Base-by-base conservation (phyloP, 305 asterid genomes). In the Fraxinus velutina region DNA sequence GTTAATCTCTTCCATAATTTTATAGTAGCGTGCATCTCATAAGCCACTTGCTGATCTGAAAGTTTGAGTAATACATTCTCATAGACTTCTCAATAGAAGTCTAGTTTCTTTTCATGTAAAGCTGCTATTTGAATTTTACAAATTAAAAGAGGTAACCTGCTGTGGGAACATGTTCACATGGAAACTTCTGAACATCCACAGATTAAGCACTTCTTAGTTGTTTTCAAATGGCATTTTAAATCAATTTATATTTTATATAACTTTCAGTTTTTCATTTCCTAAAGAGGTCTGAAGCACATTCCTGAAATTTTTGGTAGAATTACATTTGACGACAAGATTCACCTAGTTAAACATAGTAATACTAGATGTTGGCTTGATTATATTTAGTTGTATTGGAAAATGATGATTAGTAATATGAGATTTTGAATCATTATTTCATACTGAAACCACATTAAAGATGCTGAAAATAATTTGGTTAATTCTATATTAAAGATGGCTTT, bases 401-500 rank as follows among this genome's bases (percentile, higher is more conserved):
- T 64, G 19, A 3, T 66, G 7, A 66, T 66, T 3, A 29, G n/a
- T 6, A 66, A 66, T 66, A 66, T 66, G 15, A 27, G 73, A 27
- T 68, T 10, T 33, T 29, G 74, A 68, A 68, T 27, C 39, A 12
- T 27, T 12, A 68, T 30, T 68, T 24, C 3, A 68, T 68, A 5
- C 33, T 24, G 21, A 68, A 68, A 68, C 36, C 37, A 29, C 74
- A 68, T 68, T 4, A 50, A 22, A 66, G 29, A 66, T 66, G 37
- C 74, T 68, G 17, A 29, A 68, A 68, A 10, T 68, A 29, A 27
- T 68, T 29, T 68, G 74, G 24, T 36, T 78, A 29, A 76, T 47
- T 17, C 24, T 47, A 39, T 75, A 62, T 30, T 5, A 71, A 75
- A 39, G n/a, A 6, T 79, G 78, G n/a, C 27, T 70, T 83, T 75